A percentile compares a stretch with the other conserved stretches of the same genome.
Evolutionary conservation across 2,329 filamentous ascomycete genomes (phyloP).

Genomic region (Calonectria naviculata): DNA sequence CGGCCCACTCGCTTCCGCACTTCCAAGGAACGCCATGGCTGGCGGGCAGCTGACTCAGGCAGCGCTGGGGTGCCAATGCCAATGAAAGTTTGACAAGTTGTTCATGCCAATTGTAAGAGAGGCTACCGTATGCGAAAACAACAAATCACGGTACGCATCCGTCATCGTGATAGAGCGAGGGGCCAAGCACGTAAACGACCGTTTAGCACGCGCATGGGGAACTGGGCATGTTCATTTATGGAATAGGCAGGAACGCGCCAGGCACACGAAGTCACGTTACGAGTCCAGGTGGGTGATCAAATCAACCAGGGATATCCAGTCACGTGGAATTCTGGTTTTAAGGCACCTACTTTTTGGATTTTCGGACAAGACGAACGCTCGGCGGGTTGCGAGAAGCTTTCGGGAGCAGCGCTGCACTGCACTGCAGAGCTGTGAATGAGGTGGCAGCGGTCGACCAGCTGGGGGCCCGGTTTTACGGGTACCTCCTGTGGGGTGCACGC

Average conservation of each 20-base stretch:
- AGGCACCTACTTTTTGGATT: no score
- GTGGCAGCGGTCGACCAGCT: neutral
- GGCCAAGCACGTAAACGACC: no score
- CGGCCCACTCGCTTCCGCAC: neutral
- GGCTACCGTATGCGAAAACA: neutral
- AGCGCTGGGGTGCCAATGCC: neutral
- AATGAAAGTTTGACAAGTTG: neutral
- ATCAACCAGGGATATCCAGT: neutral
- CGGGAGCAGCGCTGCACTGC: neutral
- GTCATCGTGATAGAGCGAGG: no score
- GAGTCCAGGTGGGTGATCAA: no score
- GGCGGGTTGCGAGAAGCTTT: neutral
- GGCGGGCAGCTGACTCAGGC: neutral
- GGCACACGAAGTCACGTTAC: slow-evolving; percentile 1
- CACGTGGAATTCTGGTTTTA: neutral
- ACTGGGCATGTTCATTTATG: neutral
- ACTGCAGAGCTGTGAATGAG: neutral
- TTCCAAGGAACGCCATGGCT: neutral
- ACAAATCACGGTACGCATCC: neutral
- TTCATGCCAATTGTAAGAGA: neutral
- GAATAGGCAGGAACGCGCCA: neutral
- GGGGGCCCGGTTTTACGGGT: neutral
- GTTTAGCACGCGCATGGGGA: neutral
- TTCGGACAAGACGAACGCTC: neutral
- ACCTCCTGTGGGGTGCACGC: neutral